Base-by-base conservation (phyloP, 129 eudicot genomes). In the Flaveria linearis region DNA sequence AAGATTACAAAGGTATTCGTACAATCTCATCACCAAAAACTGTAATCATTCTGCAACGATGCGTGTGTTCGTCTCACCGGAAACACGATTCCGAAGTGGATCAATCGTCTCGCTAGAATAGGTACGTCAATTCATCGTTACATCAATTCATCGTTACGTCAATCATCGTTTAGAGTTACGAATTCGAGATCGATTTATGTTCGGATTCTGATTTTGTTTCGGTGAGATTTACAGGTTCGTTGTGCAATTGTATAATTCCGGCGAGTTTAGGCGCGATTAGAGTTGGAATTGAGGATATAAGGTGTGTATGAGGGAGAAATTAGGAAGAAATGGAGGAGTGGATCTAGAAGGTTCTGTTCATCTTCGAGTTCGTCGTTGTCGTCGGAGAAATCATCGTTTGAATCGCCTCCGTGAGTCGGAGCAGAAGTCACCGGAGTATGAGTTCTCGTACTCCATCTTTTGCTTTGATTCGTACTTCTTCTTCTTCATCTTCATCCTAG, bases 1-100 rank as follows among this genome's bases (percentile, higher is more conserved):
- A 71, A 33, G 87, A 83, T 10, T 93, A 90, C 79, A 93, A 82
- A 81, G 98, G 98, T 23, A 78, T 83, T 92, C 91, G 4, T 93
- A 93, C 64, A 90, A 93, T 82, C 89, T 90, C 43, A 86, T 93
- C 20, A 79, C 98, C 17, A 93, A 85, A 74, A 93, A 93, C 49
- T 93, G 98, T 67, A 93, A 93, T 73, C 98, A 93, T 81, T 93
- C 45, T 90, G 96, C 84, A 93, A 90, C 53, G 96, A 86, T 25
- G 96, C 89, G 47, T 90, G 92, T 68, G 45, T 88, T 73, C 71
- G 78, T 10, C 95, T 93, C 71, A 74, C 95, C 56, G 91, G 95
- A 22, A 90, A 85, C 76, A 81, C 92, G 0, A 93, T 93, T 66
- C 98, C 98, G 0, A 82, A 84, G 42, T 93, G 98, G 98, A 88